Percentiles rank a stretch among this genome's conserved stretches.
Conservation (phyloP, 371 early-diverging fungal species). For the Mucor piriformis region DNA sequence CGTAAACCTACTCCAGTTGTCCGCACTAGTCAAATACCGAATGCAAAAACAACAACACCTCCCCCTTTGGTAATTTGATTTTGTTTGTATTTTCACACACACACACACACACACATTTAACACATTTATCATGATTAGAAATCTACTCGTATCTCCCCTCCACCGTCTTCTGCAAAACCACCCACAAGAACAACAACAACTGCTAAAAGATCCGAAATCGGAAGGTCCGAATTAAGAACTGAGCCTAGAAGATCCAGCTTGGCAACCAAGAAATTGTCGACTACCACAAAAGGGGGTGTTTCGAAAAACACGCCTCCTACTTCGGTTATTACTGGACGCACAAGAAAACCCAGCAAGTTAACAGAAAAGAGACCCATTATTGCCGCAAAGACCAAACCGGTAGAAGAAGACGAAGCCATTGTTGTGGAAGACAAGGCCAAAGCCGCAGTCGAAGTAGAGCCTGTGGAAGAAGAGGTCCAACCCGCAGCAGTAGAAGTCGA, state of each 20-base stretch:
- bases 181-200: not conserved
- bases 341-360: constrained; percentile 25
- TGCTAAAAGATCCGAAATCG: not conserved
- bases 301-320: constrained; percentile 30
- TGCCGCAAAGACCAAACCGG: not conserved
- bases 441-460: not conserved
- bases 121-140: not conserved
- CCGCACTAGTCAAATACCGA: not conserved
- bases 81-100: not conserved
- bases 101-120: not conserved
- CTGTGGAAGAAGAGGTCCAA: not conserved
- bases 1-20: not conserved
- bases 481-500: no score
- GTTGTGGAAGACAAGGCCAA: not conserved
- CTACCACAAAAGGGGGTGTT: constrained; percentile 25
- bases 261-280: constrained; percentile 14
- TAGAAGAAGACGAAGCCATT: constrained; percentile 2
- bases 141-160: not conserved
- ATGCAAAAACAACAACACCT: not conserved
- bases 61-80: not conserved
- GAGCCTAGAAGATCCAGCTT: not conserved
- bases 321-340: constrained; percentile 30
- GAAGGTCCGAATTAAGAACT: not conserved
- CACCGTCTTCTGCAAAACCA: not conserved
- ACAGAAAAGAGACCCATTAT: constrained; percentile 14